phyloP scores from a whole-genome alignment of 31 red algal genomes.

The Asparagopsis taxiformis region DNA sequence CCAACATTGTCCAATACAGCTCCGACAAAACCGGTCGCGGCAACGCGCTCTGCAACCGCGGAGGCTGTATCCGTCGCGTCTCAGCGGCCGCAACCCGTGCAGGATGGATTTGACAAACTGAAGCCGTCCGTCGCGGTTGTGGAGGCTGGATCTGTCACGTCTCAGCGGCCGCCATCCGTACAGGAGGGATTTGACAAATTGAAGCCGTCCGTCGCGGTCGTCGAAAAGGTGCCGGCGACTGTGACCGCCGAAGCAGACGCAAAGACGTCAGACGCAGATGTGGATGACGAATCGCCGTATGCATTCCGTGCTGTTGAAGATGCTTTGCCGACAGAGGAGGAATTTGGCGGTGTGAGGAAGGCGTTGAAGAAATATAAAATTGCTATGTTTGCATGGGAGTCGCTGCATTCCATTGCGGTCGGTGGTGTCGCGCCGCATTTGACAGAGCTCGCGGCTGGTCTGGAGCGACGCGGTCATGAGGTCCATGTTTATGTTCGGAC shows the following conservation, averaged over 20 bases:
- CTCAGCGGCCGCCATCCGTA: neutral
- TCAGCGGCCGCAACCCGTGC: neutral
- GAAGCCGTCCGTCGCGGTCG: too few relatives aligned
- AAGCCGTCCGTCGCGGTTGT: too few relatives aligned
- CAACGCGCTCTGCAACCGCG: neutral
- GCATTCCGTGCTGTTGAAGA: conserved; percentile 16
- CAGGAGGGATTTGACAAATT: too few relatives aligned
- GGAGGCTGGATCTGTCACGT: too few relatives aligned
- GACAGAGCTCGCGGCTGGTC: conserved; percentile 82
- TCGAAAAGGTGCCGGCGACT: too few relatives aligned
- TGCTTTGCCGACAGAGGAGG: conserved; percentile 9
- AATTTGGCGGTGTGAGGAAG: conserved; percentile 17
- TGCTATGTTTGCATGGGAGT: conserved; percentile 94
- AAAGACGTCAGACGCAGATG: neutral
- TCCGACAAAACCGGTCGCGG: neutral
- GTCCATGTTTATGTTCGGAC: conserved; percentile 88
- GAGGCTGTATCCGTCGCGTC: neutral
- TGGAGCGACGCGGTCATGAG: conserved; percentile 93
- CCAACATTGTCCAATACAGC: too few relatives aligned
- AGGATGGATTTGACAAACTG: neutral
- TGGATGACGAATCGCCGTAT: conserved; percentile 24
- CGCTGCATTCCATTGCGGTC: conserved; percentile 87
- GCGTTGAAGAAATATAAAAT: conserved; percentile 49
- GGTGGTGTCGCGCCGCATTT: conserved; percentile 93
- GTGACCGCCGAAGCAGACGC: neutral